phyloP scores from a whole-genome alignment of 2,329 filamentous ascomycete genomes.

The Fusarium tjaetaba region DNA sequence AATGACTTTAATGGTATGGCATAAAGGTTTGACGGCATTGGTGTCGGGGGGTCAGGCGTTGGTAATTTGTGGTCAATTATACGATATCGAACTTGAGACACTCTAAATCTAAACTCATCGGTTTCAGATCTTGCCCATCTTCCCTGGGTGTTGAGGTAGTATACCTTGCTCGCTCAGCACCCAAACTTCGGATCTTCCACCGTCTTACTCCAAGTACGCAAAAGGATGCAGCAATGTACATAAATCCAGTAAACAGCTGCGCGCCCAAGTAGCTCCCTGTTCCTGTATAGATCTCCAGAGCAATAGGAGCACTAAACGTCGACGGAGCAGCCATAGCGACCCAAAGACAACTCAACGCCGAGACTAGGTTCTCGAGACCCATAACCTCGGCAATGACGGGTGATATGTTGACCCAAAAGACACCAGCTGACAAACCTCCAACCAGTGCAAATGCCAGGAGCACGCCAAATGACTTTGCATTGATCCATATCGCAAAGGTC shows the following conservation, averaged over 20 bases:
- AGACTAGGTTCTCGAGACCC: conserved; percentile 3
- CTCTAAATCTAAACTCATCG: too few relatives aligned
- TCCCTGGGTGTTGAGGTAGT: too few relatives aligned
- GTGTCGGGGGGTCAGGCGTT: too few relatives aligned
- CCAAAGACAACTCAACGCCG: conserved; percentile 26
- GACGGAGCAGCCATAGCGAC: conserved; percentile 9
- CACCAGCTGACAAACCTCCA: conserved; percentile 2
- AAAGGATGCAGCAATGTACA: conserved; percentile 3
- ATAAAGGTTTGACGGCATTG: background rate
- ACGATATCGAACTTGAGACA: too few relatives aligned
- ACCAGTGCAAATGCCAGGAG: conserved; percentile 13
- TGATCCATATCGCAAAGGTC: conserved; percentile 12
- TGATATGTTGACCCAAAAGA: conserved; percentile 19
- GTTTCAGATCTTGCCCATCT: too few relatives aligned
- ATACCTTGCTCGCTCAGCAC: background rate
- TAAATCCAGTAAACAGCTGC: conserved; percentile 22
- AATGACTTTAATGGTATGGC: background rate
- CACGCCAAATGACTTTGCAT: conserved; percentile 8
- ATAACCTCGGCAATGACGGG: conserved; percentile 20
- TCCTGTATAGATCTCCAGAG: background rate
- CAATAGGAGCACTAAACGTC: conserved; percentile 24
- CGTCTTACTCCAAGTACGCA: background rate
- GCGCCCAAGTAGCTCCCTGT: conserved; percentile 25
- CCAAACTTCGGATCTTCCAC: background rate
- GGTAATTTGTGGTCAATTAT: too few relatives aligned